Evolutionary conservation across 257 asterid genomes (phyloP).

Genomic region (Solanum infundibuliforme): DNA sequence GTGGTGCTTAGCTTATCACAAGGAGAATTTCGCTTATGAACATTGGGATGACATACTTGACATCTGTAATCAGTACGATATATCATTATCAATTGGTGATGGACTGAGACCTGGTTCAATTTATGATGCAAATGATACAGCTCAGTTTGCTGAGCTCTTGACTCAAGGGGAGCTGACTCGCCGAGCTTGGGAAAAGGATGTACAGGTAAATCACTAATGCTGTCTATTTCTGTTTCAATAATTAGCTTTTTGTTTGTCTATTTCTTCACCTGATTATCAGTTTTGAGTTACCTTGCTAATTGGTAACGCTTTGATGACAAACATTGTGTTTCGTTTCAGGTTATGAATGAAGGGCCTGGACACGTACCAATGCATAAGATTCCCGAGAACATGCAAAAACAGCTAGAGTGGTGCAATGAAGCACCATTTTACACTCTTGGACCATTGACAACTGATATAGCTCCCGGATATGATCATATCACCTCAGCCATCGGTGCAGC

Average conservation of each 20-base stretch:
- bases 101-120: constrained; percentile 97
- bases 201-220: constrained; percentile 42
- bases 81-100: constrained; percentile 86
- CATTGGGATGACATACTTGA: constrained; percentile 97
- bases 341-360: constrained; percentile 96
- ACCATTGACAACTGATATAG: constrained; percentile 85
- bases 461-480: constrained; percentile 92
- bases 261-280: background rate
- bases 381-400: constrained; percentile 96
- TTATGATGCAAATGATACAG: constrained; percentile 88
- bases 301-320: background rate
- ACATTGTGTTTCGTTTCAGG: constrained; percentile 27
- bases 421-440: constrained; percentile 96
- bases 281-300: background rate
- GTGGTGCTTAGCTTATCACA: constrained; percentile 94
- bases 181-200: constrained; percentile 95
- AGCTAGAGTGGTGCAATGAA: constrained; percentile 89
- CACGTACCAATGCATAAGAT: constrained; percentile 90
- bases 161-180: constrained; percentile 94
- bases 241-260: background rate
- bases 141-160: constrained; percentile 90
- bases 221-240: background rate
- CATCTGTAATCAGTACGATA: constrained; percentile 86
- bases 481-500: constrained; percentile 97
- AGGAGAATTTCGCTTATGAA: constrained; percentile 87